Evolutionary conservation across 257 asterid genomes (phyloP).

Genomic region (Plantago elongata): DNA sequence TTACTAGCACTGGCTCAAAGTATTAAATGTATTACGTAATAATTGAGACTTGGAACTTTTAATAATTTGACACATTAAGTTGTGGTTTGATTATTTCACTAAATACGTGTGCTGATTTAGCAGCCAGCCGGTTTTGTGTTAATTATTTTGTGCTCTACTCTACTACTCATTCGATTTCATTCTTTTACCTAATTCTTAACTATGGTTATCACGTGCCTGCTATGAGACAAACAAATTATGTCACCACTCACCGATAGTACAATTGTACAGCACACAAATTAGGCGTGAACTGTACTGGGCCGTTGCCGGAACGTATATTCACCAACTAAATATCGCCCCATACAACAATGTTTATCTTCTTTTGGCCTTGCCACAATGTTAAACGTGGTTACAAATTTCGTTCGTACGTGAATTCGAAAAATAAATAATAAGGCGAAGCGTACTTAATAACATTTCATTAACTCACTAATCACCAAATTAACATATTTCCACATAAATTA

Average conservation of each 20-base stretch:
- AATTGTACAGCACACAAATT: slow-evolving; percentile 27
- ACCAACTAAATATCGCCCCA: neutral
- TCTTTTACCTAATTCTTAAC: slow-evolving; percentile 54
- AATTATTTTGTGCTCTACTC: neutral
- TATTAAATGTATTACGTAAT: no score
- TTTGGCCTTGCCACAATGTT: no score
- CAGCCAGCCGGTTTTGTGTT: neutral
- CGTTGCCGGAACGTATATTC: slow-evolving; percentile 32
- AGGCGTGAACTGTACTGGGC: slow-evolving; percentile 26
- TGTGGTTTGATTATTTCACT: slow-evolving; percentile 19
- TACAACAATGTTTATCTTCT: no score
- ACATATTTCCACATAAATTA: slow-evolving; percentile 12
- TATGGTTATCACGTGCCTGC: slow-evolving; percentile 47
- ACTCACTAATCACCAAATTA: slow-evolving; percentile 9
- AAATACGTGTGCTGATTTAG: slow-evolving; percentile 23
- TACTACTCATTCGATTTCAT: slow-evolving; percentile 54
- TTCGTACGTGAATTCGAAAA: no score
- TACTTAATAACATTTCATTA: neutral
- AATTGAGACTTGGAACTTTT: slow-evolving; percentile 1
- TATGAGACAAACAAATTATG: neutral
- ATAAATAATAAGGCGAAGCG: no score
- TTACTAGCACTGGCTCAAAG: no score
- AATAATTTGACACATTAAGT: slow-evolving; percentile 30
- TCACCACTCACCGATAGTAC: no score
- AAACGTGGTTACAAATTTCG: no score